These are phyloP conservation scores for Aureobasidium mangrovei DNA, from an alignment of 2,329 filamentous ascomycete species.

Conservation along the genomic window DNA sequence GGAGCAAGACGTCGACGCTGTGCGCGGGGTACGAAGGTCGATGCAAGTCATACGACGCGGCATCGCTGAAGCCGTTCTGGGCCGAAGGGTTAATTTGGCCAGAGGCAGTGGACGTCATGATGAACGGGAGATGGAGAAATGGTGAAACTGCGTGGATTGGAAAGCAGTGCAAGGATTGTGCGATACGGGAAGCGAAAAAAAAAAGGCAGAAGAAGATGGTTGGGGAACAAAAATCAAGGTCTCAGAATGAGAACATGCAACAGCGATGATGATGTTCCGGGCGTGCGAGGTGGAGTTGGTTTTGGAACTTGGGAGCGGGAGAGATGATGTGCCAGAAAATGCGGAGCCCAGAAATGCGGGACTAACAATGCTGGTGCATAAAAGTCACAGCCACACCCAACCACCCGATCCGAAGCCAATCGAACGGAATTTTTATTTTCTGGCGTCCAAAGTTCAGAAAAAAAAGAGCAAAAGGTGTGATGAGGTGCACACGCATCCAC, in stretches of 20 bases:
- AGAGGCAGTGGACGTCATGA: constrained; percentile 5
- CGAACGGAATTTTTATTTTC: background rate
- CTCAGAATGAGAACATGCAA: background rate
- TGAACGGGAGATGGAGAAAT: background rate
- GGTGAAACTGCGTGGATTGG: background rate
- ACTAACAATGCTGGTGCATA: background rate
- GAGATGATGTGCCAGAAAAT: background rate
- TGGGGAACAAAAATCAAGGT: background rate
- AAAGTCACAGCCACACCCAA: constrained; percentile 12
- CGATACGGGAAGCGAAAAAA: too few species aligned
- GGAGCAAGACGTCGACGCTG: constrained; percentile 51
- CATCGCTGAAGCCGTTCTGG: constrained; percentile 53
- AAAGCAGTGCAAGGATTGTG: background rate
- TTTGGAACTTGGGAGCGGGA: background rate
- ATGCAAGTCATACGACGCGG: constrained; percentile 56
- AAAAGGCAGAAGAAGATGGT: too few species aligned
- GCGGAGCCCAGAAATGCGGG: background rate
- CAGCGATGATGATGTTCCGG: background rate
- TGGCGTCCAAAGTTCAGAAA: background rate
- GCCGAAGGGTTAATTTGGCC: constrained; percentile 24
- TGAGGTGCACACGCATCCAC: constrained; percentile 1
- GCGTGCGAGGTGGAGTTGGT: too few species aligned
- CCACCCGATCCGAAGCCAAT: constrained; percentile 1
- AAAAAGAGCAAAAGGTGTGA: background rate
- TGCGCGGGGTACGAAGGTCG: constrained; percentile 57